Percentiles rank a stretch among this genome's conserved stretches.
phyloP scores from a whole-genome alignment of 371 early-diverging fungal genomes.

The Dipsacomyces acuminosporus region DNA sequence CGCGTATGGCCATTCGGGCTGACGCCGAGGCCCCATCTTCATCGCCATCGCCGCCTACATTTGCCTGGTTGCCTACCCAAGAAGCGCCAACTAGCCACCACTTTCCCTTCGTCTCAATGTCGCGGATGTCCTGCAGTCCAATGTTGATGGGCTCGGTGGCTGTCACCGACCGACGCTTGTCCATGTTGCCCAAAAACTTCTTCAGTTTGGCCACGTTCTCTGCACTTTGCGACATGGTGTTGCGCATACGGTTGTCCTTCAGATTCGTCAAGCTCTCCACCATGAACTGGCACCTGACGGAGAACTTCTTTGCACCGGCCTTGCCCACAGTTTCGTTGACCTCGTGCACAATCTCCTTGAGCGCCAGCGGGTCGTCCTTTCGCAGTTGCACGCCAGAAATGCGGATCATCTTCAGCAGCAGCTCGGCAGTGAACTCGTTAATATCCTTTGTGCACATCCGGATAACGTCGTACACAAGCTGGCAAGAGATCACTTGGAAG shows the following conservation, averaged over 20 bases:
- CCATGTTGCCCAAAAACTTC: slow-evolving; percentile 64
- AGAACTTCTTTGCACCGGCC: slow-evolving; percentile 22
- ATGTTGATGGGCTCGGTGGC: slow-evolving; percentile 76
- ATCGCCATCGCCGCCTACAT: slow-evolving; percentile 10
- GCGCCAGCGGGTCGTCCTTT: slow-evolving; percentile 82
- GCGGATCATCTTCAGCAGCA: slow-evolving; percentile 76
- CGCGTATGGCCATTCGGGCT: slow-evolving; percentile 4
- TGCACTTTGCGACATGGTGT: slow-evolving; percentile 51
- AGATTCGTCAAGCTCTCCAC: slow-evolving; percentile 85
- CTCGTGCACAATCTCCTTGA: slow-evolving; percentile 57
- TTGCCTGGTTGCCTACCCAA: slow-evolving; percentile 63
- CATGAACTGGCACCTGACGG: slow-evolving; percentile 85
- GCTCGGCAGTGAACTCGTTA: slow-evolving; percentile 80
- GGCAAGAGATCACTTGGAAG: slow-evolving; percentile 79
- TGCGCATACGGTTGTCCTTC: slow-evolving; percentile 86
- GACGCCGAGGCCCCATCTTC: slow-evolving; percentile 1
- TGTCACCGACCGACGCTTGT: slow-evolving; percentile 49
- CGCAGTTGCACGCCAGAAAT: slow-evolving; percentile 83
- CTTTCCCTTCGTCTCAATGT: slow-evolving; percentile 76
- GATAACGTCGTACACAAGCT: slow-evolving; percentile 83
- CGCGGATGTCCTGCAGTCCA: slow-evolving; percentile 80
- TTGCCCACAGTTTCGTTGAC: slow-evolving; percentile 23
- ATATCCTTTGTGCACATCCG: slow-evolving; percentile 61
- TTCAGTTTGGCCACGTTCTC: slow-evolving; percentile 71
- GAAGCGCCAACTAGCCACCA: slow-evolving; percentile 86